phyloP scores from a whole-genome alignment of 2,329 filamentous ascomycete genomes.

The Hirsutella thompsonii region DNA sequence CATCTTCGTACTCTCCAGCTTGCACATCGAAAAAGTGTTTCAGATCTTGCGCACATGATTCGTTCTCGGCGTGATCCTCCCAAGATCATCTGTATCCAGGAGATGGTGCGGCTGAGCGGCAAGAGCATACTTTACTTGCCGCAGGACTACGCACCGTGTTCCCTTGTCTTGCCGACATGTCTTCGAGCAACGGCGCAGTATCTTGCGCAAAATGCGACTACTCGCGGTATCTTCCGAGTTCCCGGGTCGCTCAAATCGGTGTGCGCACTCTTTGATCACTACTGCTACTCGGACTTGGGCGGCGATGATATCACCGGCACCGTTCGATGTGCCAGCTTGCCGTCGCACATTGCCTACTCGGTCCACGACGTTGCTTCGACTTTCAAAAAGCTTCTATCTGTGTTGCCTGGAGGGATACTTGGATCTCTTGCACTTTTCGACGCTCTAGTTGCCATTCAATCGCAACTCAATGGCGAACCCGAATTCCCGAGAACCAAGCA shows the following conservation, averaged over 20 bases:
- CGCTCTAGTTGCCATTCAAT: slow-evolving; percentile 46
- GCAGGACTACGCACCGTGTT: slow-evolving; percentile 41
- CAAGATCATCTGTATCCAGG: slow-evolving; percentile 38
- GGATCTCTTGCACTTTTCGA: slow-evolving; percentile 50
- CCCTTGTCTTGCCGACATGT: slow-evolving; percentile 49
- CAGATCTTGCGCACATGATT: slow-evolving; percentile 38
- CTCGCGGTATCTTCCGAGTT: slow-evolving; percentile 50
- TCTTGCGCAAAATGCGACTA: slow-evolving; percentile 41
- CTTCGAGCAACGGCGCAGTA: slow-evolving; percentile 54
- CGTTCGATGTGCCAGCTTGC: slow-evolving; percentile 44
- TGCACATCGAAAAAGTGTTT: slow-evolving; percentile 38
- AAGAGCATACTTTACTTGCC: slow-evolving; percentile 50
- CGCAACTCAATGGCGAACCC: slow-evolving; percentile 36
- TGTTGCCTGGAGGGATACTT: slow-evolving; percentile 52
- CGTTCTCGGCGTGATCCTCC: slow-evolving; percentile 29
- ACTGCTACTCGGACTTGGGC: slow-evolving; percentile 35
- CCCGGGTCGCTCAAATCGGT: slow-evolving; percentile 44
- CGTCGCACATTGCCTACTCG: slow-evolving; percentile 43
- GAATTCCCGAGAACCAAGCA: slow-evolving; percentile 40
- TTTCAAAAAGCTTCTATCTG: slow-evolving; percentile 52
- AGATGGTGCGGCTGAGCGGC: slow-evolving; percentile 50
- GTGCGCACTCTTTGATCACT: slow-evolving; percentile 50
- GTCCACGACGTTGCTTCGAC: slow-evolving; percentile 54
- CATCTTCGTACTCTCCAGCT: slow-evolving; percentile 6
- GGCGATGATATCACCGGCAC: slow-evolving; percentile 40